Conservation (phyloP, 2,329 filamentous ascomycete genomes). For the Pseudogymnoascus sp. region DNA sequence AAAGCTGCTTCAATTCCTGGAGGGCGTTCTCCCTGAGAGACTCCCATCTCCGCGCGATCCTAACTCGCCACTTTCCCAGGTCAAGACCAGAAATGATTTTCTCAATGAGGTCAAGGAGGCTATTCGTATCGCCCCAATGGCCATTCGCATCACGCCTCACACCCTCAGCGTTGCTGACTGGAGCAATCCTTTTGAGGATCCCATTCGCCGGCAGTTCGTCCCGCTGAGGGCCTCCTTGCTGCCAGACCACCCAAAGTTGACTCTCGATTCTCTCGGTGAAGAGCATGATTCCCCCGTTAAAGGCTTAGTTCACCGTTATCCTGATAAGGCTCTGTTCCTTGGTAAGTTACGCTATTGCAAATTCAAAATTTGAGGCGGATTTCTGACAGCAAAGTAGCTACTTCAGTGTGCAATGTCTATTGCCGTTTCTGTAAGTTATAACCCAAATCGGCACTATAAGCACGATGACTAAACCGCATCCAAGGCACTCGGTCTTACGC, state of each 20-base stretch:
- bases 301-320: conserved; percentile 58
- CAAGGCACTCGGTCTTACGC: conserved; percentile 49
- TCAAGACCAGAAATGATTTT: conserved; percentile 46
- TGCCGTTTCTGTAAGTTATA: conserved; percentile 47
- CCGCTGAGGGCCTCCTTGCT: conserved; percentile 48
- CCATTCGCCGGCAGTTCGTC: conserved; percentile 55
- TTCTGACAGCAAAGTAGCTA: conserved; percentile 37
- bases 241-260: conserved; percentile 48
- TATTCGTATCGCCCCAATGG: conserved; percentile 51
- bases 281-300: conserved; percentile 48
- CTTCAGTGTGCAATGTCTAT: conserved; percentile 56
- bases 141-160: conserved; percentile 55
- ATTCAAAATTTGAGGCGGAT: background rate
- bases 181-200: conserved; percentile 52
- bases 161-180: conserved; percentile 54
- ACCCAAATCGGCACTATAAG: background rate
- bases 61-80: conserved; percentile 27
- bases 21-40: conserved; percentile 42
- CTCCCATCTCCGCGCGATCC: conserved; percentile 34
- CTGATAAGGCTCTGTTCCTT: conserved; percentile 56
- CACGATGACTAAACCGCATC: background rate
- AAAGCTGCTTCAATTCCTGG: conserved; percentile 45
- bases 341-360: conserved; percentile 36
- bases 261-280: conserved; percentile 55
- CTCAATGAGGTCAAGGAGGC: conserved; percentile 49